phyloP scores from a whole-genome alignment of 2,329 filamentous ascomycete species.

The Aaosphaeria arxii region DNA sequence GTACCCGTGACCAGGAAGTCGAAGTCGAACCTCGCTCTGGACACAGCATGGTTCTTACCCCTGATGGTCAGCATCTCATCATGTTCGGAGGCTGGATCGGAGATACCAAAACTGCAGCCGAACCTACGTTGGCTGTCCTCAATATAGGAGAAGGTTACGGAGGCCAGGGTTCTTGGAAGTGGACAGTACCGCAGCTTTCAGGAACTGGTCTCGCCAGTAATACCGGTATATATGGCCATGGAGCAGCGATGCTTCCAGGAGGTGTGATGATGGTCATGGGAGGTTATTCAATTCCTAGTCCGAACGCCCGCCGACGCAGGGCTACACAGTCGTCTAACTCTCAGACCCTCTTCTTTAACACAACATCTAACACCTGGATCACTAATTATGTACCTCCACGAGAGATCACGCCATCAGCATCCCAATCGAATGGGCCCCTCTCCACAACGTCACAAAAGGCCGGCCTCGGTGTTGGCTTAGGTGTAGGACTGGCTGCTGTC shows the following conservation, averaged over 20 bases:
- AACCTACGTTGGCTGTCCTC: conserved; percentile 77
- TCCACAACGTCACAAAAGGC: conserved; percentile 45
- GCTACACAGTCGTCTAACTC: conserved; percentile 38
- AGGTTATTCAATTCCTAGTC: conserved; percentile 52
- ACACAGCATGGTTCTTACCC: conserved; percentile 77
- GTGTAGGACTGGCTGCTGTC: conserved; percentile 42
- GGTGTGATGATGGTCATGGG: conserved; percentile 61
- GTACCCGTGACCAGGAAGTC: conserved; percentile 44
- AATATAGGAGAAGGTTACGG: conserved; percentile 73
- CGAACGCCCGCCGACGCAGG: conserved; percentile 35
- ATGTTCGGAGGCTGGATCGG: conserved; percentile 93
- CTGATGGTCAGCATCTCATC: conserved; percentile 74
- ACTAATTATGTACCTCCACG: conserved; percentile 54
- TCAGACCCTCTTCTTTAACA: conserved; percentile 58
- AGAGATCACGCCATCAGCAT: conserved; percentile 7
- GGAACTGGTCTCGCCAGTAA: conserved; percentile 41
- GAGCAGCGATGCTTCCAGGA: conserved; percentile 59
- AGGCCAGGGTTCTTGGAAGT: conserved; percentile 61
- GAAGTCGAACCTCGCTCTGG: conserved; percentile 79
- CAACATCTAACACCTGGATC: conserved; percentile 58
- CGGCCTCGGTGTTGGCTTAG: conserved; percentile 45
- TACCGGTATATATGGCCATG: conserved; percentile 60
- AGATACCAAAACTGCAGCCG: conserved; percentile 69
- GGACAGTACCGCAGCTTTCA: conserved; percentile 60
- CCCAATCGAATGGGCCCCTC: conserved; percentile 28